Base-by-base conservation (phyloP, 2,329 filamentous ascomycete species). In the Pseudogymnoascus sp. region DNA sequence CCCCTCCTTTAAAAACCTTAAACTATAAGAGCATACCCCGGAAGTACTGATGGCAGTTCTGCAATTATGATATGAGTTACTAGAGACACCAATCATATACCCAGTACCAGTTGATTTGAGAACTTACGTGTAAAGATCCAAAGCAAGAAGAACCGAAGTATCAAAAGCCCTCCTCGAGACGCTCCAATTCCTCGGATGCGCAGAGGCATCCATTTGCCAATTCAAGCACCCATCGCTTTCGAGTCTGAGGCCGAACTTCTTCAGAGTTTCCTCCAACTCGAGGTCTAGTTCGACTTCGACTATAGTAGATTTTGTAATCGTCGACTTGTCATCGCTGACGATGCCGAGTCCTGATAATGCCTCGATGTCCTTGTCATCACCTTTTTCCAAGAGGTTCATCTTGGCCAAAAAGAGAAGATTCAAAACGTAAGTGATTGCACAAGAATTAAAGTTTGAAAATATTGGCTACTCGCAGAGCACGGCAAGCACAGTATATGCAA, bases 81-180 rank as follows among this genome's bases (percentile, higher is more conserved):
- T 31, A 3, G n/a, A 16, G 5, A 31, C 8, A 16, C 25, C 14
- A 16, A 53, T 31, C 4, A 8, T 8, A 31, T 53, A 31, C 16
- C 14, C 11, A n/a, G 14, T 5, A 5, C 7, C 25, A 2, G 16
- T 31, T 14, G 25, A 14, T 64, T 68, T 18, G 25, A 7, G 8
- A 10, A 50, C 66, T 63, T 36, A 69, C 68, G 67, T 70, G 31
- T 68, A 70, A 12, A 70, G 62, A 56, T 70, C 69, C 8, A 70
- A 63, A 10, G 69, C 34, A 7, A 70, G 60, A 18, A 64, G 31
- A 25, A 63, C 28, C 1, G 64, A 60, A 2, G 63, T 68, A 38
- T 67, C 68, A 60, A 67, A 70, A 21, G 53, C 36, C 63, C 66
- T 69, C 34, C 62, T 65, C 11, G 64, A 64, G 1, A 65, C 63